Evolutionary conservation across 2,329 filamentous ascomycete species (phyloP).

Genomic region (Aspergillus alliaceus): DNA sequence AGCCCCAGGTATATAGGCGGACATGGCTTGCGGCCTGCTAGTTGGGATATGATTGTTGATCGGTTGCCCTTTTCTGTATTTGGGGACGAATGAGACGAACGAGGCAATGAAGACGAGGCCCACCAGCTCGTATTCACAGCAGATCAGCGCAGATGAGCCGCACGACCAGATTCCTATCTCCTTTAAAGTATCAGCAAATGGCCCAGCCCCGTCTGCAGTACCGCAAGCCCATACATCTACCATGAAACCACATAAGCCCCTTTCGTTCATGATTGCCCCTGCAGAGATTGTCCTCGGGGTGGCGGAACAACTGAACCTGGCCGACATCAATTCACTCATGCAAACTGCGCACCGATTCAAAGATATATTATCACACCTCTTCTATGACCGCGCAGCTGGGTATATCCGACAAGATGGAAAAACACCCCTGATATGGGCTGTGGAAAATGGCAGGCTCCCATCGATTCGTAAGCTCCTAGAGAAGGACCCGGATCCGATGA

Average conservation of each 20-base stretch:
- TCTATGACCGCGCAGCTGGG: background rate
- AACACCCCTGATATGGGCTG: slow-evolving; percentile 1
- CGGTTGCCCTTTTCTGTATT: too few species aligned
- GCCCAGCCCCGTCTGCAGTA: too few species aligned
- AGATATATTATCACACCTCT: background rate
- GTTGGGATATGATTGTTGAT: too few species aligned
- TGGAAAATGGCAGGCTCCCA: background rate
- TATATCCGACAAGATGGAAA: background rate
- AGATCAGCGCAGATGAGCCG: too few species aligned
- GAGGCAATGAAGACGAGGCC: too few species aligned
- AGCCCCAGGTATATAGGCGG: too few species aligned
- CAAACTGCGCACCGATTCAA: background rate
- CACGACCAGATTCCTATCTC: too few species aligned
- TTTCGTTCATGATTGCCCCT: background rate
- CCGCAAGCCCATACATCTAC: background rate
- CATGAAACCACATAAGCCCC: background rate
- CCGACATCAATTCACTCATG: slow-evolving; percentile 4
- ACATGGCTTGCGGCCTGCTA: too few species aligned
- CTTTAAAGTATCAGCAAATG: too few species aligned
- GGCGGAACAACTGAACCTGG: background rate
- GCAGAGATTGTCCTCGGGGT: slow-evolving; percentile 7
- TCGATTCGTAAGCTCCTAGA: background rate
- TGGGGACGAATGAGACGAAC: too few species aligned
- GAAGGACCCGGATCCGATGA: background rate
- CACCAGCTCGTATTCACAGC: background rate